Percentiles rank a stretch among this genome's conserved stretches.
Evolutionary conservation across 805 yeast species (phyloP).

Genomic region (Lachancea meyersii): DNA sequence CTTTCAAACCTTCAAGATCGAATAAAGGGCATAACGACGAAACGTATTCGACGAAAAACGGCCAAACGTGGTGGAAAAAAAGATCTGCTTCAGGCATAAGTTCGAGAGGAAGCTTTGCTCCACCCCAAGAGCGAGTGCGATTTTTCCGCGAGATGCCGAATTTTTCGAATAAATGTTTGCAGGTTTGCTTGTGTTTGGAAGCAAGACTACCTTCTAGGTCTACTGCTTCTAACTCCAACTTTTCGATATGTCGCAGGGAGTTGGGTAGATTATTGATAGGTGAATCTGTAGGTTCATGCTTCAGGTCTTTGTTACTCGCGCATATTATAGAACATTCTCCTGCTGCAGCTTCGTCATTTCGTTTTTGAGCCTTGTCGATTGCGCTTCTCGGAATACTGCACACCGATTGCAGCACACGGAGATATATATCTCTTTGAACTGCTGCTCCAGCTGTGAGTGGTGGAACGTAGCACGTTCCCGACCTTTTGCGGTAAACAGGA

Average conservation of each 20-base stretch:
- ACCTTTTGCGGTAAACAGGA: slow-evolving; percentile 24
- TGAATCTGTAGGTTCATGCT: neutral
- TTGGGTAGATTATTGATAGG: neutral
- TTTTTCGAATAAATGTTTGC: slow-evolving; percentile 24
- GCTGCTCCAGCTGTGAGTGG: slow-evolving; percentile 23
- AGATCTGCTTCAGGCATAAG: slow-evolving; percentile 16
- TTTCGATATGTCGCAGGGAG: slow-evolving; percentile 3
- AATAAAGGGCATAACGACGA: slow-evolving; percentile 23
- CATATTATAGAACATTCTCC: neutral
- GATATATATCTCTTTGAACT: slow-evolving; percentile 26
- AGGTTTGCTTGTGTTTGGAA: slow-evolving; percentile 15
- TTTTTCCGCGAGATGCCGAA: slow-evolving; percentile 24
- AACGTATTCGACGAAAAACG: slow-evolving; percentile 20
- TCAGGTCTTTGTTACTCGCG: neutral
- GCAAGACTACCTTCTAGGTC: neutral
- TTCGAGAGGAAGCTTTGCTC: slow-evolving; percentile 9
- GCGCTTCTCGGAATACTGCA: neutral
- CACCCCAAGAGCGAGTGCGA: slow-evolving; percentile 8
- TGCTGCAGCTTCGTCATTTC: neutral
- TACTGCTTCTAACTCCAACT: neutral
- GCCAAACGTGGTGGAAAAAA: slow-evolving; percentile 19
- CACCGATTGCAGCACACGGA: slow-evolving; percentile 10
- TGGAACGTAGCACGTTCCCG: slow-evolving; percentile 22
- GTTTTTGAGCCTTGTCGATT: neutral
- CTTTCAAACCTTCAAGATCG: slow-evolving; percentile 6